phyloP scores from a whole-genome alignment of 352 stramenopile species.

The Phytophthora kernoviae region DNA sequence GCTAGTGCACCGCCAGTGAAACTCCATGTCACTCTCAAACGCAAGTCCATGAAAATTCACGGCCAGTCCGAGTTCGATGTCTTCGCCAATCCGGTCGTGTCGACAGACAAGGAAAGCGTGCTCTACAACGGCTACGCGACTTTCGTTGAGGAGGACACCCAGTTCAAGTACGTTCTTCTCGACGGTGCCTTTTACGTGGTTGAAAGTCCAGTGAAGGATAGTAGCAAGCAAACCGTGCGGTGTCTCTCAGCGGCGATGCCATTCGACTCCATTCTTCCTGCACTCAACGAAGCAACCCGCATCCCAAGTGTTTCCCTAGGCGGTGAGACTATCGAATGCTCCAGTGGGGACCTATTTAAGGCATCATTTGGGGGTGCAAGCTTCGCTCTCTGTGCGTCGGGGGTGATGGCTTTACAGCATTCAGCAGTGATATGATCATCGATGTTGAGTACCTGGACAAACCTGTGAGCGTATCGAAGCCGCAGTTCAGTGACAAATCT shows the following conservation, averaged over 20 bases:
- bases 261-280: slow-evolving; percentile 34
- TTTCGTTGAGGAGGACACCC: slow-evolving; percentile 11
- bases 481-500: slow-evolving; percentile 4
- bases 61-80: slow-evolving; percentile 36
- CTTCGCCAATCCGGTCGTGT: slow-evolving; percentile 29
- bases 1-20: slow-evolving; percentile 26
- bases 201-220: slow-evolving; percentile 6
- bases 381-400: slow-evolving; percentile 37
- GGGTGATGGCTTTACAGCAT: slow-evolving; percentile 30
- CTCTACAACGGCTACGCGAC: slow-evolving; percentile 32
- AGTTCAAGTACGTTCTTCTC: slow-evolving; percentile 30
- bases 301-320: slow-evolving; percentile 29
- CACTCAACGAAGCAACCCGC: slow-evolving; percentile 17
- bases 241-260: slow-evolving; percentile 31
- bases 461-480: slow-evolving; percentile 13
- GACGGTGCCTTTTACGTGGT: slow-evolving; percentile 29
- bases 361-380: slow-evolving; percentile 30
- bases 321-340: slow-evolving; percentile 23
- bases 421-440: slow-evolving; percentile 42
- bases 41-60: slow-evolving; percentile 30
- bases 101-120: slow-evolving; percentile 7
- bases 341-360: slow-evolving; percentile 33
- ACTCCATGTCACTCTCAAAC: slow-evolving; percentile 37
- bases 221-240: slow-evolving; percentile 8
- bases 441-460: slow-evolving; percentile 27